phyloP scores from a whole-genome alignment of 2,329 filamentous ascomycete species.

The Colletotrichum lentis region DNA sequence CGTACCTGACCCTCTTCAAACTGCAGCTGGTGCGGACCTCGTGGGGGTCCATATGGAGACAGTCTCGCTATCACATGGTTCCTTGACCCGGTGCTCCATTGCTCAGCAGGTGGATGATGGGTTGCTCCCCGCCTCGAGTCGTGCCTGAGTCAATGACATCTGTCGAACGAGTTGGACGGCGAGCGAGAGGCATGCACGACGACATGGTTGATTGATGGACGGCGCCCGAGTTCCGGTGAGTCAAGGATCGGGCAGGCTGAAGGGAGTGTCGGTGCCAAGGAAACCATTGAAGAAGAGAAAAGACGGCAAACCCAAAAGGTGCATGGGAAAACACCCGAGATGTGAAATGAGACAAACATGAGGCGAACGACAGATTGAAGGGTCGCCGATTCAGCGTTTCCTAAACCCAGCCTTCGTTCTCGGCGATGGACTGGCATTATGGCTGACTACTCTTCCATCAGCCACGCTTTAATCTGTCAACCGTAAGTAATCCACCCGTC shows the following conservation, averaged over 20 bases:
- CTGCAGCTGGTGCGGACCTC: slow-evolving; percentile 33
- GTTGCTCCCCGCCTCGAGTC: neutral
- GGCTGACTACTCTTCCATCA: neutral
- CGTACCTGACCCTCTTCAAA: slow-evolving; percentile 24
- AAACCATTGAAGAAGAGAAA: slow-evolving; percentile 20
- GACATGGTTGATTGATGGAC: slow-evolving; percentile 1
- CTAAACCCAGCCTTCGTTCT: neutral
- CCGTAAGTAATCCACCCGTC: neutral
- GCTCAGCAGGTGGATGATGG: slow-evolving; percentile 2
- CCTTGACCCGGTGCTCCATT: slow-evolving; percentile 5
- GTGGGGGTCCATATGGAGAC: slow-evolving; percentile 22
- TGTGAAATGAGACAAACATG: slow-evolving; percentile 27
- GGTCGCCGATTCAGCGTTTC: slow-evolving; percentile 1
- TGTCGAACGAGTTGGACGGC: slow-evolving; percentile 11
- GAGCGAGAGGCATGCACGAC: neutral
- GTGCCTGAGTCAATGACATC: slow-evolving; percentile 31
- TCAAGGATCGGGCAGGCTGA: slow-evolving; percentile 4
- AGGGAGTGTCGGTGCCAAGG: slow-evolving; percentile 5
- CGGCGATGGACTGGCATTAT: neutral
- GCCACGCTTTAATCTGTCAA: neutral
- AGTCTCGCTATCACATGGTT: slow-evolving; percentile 34
- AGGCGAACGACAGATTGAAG: slow-evolving; percentile 14
- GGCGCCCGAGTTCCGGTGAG: slow-evolving; percentile 6
- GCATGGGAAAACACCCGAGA: slow-evolving; percentile 16
- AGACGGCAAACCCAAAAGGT: slow-evolving; percentile 19